These are phyloP conservation scores for Sclerotinia trifoliorum DNA, from an alignment of 2,329 filamentous ascomycete genomes.

Conservation along the genomic window DNA sequence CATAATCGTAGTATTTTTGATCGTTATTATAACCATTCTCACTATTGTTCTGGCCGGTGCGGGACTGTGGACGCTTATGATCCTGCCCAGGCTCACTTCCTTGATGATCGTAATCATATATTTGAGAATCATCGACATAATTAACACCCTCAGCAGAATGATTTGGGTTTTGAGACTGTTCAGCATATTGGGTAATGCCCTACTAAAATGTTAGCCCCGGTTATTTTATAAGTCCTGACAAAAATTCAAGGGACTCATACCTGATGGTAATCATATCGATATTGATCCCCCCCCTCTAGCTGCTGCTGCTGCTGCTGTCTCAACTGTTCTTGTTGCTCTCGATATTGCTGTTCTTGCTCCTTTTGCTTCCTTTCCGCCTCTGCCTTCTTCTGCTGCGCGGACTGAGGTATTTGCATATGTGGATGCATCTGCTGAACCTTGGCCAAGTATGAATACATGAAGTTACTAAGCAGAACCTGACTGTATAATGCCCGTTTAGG, in stretches of 20 bases:
- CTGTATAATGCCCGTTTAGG: conserved; percentile 87
- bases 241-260: conserved; percentile 28
- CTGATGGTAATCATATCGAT: conserved; percentile 42
- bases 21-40: conserved; percentile 38
- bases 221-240: background rate
- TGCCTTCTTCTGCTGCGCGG: conserved; percentile 67
- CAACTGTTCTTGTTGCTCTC: conserved; percentile 38
- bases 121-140: conserved; percentile 50
- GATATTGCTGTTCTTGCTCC: conserved; percentile 42
- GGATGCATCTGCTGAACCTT: conserved; percentile 99
- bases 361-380: conserved; percentile 53
- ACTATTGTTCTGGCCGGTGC: conserved; percentile 38
- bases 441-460: conserved; percentile 98
- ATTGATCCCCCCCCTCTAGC: conserved; percentile 40
- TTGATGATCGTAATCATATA: conserved; percentile 50
- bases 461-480: conserved; percentile 95
- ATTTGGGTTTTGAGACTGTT: conserved; percentile 38
- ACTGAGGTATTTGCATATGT: conserved; percentile 85
- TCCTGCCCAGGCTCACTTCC: conserved; percentile 40
- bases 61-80: conserved; percentile 39
- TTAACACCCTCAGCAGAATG: conserved; percentile 41
- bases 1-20: conserved; percentile 38
- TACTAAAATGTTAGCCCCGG: conserved; percentile 28
- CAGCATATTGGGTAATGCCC: conserved; percentile 41
- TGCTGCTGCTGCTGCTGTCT: conserved; percentile 31